These are phyloP conservation scores for Friedmanniomyces endolithicus DNA, from an alignment of 495 filamentous ascomycete genomes.

Conservation along the genomic window DNA sequence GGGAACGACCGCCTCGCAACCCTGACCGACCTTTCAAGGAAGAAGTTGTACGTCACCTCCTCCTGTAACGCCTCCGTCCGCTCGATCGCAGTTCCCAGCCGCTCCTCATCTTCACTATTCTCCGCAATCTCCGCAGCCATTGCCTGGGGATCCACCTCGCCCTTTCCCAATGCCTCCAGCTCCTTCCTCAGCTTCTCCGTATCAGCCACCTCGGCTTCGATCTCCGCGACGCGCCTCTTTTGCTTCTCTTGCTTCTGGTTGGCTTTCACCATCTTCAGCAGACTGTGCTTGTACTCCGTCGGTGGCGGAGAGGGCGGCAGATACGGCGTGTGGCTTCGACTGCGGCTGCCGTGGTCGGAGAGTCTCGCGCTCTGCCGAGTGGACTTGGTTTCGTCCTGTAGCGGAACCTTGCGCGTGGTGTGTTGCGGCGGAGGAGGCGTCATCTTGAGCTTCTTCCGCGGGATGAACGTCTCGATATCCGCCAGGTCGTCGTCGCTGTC, in stretches of 20 bases:
- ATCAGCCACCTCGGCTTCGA: conserved; percentile 2
- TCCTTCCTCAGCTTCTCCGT: background rate
- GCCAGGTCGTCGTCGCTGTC: conserved; percentile 12
- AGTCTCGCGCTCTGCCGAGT: conserved; percentile 6
- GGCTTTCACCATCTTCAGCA: conserved; percentile 13
- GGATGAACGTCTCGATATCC: conserved; percentile 7
- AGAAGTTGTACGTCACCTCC: conserved; percentile 14
- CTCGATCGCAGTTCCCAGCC: conserved; percentile 16
- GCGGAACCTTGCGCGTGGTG: background rate
- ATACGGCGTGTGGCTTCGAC: background rate
- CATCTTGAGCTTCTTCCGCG: conserved; percentile 13
- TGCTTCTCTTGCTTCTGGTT: conserved; percentile 5
- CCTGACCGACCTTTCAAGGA: background rate
- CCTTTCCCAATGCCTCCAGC: background rate
- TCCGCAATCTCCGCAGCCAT: conserved; percentile 1
- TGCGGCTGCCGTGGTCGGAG: conserved; percentile 1
- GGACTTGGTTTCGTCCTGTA: background rate
- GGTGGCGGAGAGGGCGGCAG: background rate
- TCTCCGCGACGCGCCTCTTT: conserved; percentile 4
- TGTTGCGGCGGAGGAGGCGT: conserved; percentile 8
- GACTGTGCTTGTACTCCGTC: conserved; percentile 15
- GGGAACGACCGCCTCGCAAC: conserved; percentile 1
- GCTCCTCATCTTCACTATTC: conserved; percentile 14
- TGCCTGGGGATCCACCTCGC: background rate
- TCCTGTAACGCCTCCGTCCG: conserved; percentile 18